Conservation (phyloP, 805 yeast genomes). For the Candida ortonii region DNA sequence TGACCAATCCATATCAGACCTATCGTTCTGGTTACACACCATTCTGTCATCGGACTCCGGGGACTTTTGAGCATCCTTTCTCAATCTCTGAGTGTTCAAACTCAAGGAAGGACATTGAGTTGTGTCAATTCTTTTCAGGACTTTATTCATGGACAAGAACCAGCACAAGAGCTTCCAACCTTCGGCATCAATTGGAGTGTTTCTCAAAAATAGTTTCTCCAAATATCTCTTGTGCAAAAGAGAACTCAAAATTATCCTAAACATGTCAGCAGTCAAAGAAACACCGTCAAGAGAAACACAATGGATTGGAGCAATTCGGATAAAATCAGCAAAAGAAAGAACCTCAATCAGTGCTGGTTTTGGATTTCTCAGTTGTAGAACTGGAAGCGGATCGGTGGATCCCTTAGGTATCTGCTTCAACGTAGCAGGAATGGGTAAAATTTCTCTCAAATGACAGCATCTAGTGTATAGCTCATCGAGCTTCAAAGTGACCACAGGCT, state of each 20-base stretch:
- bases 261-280: slow-evolving; percentile 68
- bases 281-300: slow-evolving; percentile 80
- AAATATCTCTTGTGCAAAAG: slow-evolving; percentile 62
- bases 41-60: slow-evolving; percentile 35
- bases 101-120: slow-evolving; percentile 61
- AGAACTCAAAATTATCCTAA: slow-evolving; percentile 68
- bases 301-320: slow-evolving; percentile 79
- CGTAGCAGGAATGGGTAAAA: slow-evolving; percentile 88
- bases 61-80: slow-evolving; percentile 25
- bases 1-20: slow-evolving; percentile 83
- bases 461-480: slow-evolving; percentile 81
- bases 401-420: slow-evolving; percentile 77
- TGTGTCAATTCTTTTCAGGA: slow-evolving; percentile 58
- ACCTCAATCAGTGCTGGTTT: slow-evolving; percentile 86
- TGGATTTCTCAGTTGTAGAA: slow-evolving; percentile 77
- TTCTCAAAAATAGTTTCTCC: slow-evolving; percentile 72
- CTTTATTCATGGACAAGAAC: slow-evolving; percentile 63
- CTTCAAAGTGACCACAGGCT: slow-evolving; percentile 37
- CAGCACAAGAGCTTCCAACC: slow-evolving; percentile 83
- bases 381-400: slow-evolving; percentile 69
- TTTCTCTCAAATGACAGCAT: slow-evolving; percentile 90
- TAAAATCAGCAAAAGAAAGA: slow-evolving; percentile 82
- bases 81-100: slow-evolving; percentile 41
- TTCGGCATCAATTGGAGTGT: slow-evolving; percentile 64
- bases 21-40: slow-evolving; percentile 47